A percentile compares a stretch with the other conserved stretches of the same genome.
Evolutionary conservation across 257 asterid genomes (phyloP).

Genomic region (Capsicum chinense): DNA sequence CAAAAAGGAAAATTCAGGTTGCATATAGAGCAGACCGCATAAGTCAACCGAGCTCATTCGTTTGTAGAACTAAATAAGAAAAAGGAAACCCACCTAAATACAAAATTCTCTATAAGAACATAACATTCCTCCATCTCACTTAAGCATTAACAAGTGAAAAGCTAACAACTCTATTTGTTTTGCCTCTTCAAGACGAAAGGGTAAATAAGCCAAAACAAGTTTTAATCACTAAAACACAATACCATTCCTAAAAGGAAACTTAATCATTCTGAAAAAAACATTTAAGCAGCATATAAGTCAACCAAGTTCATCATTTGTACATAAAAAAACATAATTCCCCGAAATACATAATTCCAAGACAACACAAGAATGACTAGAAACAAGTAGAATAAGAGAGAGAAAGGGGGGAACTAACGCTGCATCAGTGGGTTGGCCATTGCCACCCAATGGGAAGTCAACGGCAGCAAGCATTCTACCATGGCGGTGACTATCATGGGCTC

Average conservation of each 20-base stretch:
- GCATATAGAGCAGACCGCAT: background rate
- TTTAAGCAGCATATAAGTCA: background rate
- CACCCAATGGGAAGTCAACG: conserved; percentile 53
- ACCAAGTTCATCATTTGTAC: background rate
- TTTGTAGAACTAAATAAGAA: too few species aligned
- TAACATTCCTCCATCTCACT: too few species aligned
- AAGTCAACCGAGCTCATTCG: conserved; percentile 10
- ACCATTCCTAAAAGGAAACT: too few species aligned
- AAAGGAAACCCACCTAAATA: too few species aligned
- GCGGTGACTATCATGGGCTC: conserved; percentile 48
- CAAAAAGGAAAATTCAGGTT: background rate
- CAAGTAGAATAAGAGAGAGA: background rate
- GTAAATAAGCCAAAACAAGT: too few species aligned
- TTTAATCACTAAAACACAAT: too few species aligned
- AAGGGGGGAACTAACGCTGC: conserved; percentile 47
- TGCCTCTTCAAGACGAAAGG: too few species aligned
- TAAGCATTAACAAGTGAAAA: too few species aligned
- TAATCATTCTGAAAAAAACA: too few species aligned
- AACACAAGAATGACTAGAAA: background rate
- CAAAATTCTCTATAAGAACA: conserved; percentile 1
- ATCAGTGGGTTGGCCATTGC: conserved; percentile 59
- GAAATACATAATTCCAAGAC: background rate
- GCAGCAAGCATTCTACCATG: conserved; percentile 59
- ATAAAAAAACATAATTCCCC: background rate
- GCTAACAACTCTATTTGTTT: too few species aligned